phyloP scores from a whole-genome alignment of 1,284 basidiomycete species.

The Ceratobasidium sp. region DNA sequence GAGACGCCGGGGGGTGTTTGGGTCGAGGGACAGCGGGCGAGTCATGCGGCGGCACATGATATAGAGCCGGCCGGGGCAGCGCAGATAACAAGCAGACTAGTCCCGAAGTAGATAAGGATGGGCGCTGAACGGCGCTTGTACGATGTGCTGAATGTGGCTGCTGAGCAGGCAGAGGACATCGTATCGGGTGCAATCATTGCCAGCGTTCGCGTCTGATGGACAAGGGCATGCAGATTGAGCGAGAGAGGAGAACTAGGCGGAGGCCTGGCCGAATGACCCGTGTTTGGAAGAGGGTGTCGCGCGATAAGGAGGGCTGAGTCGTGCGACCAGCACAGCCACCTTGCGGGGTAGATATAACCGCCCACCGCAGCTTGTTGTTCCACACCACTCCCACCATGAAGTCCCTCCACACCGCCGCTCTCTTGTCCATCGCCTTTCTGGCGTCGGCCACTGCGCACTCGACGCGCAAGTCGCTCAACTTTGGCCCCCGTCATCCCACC shows the following conservation, averaged over 20 bases:
- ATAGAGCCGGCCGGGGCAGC: slow-evolving; percentile 16
- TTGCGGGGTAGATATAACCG: slow-evolving; percentile 3
- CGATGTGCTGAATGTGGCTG: not conserved
- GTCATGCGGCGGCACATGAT: slow-evolving; percentile 17
- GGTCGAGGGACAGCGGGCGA: slow-evolving; percentile 7
- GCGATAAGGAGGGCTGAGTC: slow-evolving; percentile 5
- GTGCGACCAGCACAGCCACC: slow-evolving; percentile 37
- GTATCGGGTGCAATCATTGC: not conserved
- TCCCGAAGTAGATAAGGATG: not conserved
- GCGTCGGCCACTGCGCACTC: slow-evolving; percentile 42
- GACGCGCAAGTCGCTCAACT: slow-evolving; percentile 54
- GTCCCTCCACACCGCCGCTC: slow-evolving; percentile 33
- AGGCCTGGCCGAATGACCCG: not conserved
- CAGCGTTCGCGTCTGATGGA: too few relatives aligned
- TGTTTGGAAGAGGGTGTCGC: not conserved
- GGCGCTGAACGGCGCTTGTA: not conserved
- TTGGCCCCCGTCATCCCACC: slow-evolving; percentile 55
- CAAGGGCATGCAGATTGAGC: not conserved
- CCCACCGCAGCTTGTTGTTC: not conserved
- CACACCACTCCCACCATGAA: slow-evolving; percentile 23
- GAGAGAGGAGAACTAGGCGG: not conserved
- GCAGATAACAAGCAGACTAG: not conserved
- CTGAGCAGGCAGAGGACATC: not conserved
- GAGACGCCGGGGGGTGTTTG: not conserved
- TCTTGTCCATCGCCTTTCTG: slow-evolving; percentile 37